A percentile compares a stretch with the other conserved stretches of the same genome.
Conservation (phyloP, 345 rosid genomes). For the Physaria fendleri region DNA sequence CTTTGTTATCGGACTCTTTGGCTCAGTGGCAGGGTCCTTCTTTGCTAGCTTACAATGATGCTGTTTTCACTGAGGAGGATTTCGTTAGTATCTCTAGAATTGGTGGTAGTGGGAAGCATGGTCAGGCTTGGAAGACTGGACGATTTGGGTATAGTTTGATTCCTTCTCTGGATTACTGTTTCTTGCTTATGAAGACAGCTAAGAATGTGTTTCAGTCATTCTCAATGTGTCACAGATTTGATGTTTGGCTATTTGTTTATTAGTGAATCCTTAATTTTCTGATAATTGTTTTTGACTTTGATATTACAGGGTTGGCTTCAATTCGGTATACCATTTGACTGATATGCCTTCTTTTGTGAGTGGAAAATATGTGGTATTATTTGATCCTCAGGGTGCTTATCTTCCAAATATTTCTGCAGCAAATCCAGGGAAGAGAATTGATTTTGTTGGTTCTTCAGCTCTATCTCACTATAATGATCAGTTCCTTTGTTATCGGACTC, state of each 20-base stretch:
- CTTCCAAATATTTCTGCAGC: slow-evolving; percentile 81
- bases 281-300: slow-evolving; percentile 9
- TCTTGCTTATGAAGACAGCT: slow-evolving; percentile 9
- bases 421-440: slow-evolving; percentile 91
- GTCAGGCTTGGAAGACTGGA: slow-evolving; percentile 84
- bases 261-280: background rate
- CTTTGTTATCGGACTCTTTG: slow-evolving; percentile 57
- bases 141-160: slow-evolving; percentile 60
- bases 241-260: background rate
- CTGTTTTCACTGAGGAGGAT: slow-evolving; percentile 87
- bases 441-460: slow-evolving; percentile 72
- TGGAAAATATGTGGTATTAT: slow-evolving; percentile 70
- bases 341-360: slow-evolving; percentile 96
- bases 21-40: slow-evolving; percentile 89
- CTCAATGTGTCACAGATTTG: background rate
- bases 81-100: slow-evolving; percentile 79
- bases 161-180: background rate
- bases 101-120: slow-evolving; percentile 79
- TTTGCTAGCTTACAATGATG: slow-evolving; percentile 74
- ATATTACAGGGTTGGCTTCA: slow-evolving; percentile 74
- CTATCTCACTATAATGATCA: slow-evolving; percentile 61
- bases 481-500: slow-evolving; percentile 61
- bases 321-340: slow-evolving; percentile 90
- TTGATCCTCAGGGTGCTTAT: slow-evolving; percentile 86
- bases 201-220: background rate